Base-by-base conservation (phyloP, 1,284 basidiomycete species). In the Vanrija sp. region DNA sequence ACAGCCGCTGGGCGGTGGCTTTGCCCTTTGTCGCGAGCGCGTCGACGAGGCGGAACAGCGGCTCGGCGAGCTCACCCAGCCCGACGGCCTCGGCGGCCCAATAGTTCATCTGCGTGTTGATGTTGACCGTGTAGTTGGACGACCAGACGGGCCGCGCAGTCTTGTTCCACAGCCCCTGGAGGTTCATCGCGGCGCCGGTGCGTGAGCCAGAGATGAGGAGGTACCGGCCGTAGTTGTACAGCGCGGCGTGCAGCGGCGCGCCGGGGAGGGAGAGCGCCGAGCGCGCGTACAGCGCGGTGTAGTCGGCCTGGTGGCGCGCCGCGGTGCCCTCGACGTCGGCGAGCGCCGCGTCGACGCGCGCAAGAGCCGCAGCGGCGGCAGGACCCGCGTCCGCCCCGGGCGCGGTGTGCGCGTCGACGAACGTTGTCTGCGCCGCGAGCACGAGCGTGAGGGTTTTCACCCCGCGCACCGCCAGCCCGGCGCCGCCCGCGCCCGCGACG, bases 71-170 rank as follows among this genome's bases (percentile, higher is more conserved):
- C 18, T 53, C 47, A 12, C 46, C 14, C 25, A 50, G 26, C 12
- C 38, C 25, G 7, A 51, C 42, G 10, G 55, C 34, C 38, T 49
- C 51, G 0, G 58, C 50, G 0, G 40, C 48, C 58, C 58, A 60
- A 40, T 60, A 56, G 43, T 60, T 60, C 58, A 60, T 60, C 48
- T 60, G 43, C 16, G 51, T 46, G 40, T 60, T 60, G 54, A 60
- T 60, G 43, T 60, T 60, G 47, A 54, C 53, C 12, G 58, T 60
- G 23, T 42, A 60, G 25, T 49, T 46, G 42, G 38, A 47, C 9
- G 51, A 51, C 58, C 58, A 60, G 2, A 40, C 26, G 5, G 58
- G 58, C n/a, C 46, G 28, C 29, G 50, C 38, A 6, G 51, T 38
- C 28, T 49, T 50, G 45, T 53, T 56, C 58, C 58, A 60, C 38